phyloP scores from a whole-genome alignment of 164 flowering plant species.

The Macadamia integrifolia region DNA sequence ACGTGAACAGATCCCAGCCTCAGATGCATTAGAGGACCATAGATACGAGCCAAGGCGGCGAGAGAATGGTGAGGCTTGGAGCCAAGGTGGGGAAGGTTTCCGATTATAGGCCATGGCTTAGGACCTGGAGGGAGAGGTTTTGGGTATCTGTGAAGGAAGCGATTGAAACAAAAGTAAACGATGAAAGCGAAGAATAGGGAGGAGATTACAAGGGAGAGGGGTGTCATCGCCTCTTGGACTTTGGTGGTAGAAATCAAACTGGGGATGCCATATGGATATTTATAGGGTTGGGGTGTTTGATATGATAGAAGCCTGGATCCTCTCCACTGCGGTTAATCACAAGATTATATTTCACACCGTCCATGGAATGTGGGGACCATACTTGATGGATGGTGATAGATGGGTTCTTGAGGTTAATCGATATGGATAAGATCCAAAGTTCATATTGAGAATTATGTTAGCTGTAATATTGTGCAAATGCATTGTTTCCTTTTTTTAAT shows the following conservation, averaged over 20 bases:
- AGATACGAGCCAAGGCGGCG: constrained; percentile 45
- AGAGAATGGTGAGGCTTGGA: constrained; percentile 62
- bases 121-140: constrained; percentile 73
- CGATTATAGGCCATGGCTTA: constrained; percentile 82
- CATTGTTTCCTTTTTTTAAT: too few species aligned
- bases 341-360: too few species aligned
- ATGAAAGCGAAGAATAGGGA: constrained; percentile 12
- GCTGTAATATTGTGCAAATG: too few species aligned
- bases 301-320: too few species aligned
- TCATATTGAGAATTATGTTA: too few species aligned
- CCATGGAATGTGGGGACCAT: too few species aligned
- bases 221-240: constrained; percentile 9
- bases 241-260: not conserved
- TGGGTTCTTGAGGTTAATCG: too few species aligned
- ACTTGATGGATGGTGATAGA: too few species aligned
- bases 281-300: too few species aligned
- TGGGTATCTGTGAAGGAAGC: constrained; percentile 7
- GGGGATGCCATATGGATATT: too few species aligned
- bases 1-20: constrained; percentile 68
- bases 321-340: too few species aligned
- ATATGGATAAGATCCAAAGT: too few species aligned
- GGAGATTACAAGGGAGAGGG: constrained; percentile 6
- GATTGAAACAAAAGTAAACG: constrained; percentile 14
- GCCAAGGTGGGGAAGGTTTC: constrained; percentile 85
- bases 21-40: constrained; percentile 81